Conservation (phyloP, 371 early-diverging fungal species). For the Fennellomyces sp. region DNA sequence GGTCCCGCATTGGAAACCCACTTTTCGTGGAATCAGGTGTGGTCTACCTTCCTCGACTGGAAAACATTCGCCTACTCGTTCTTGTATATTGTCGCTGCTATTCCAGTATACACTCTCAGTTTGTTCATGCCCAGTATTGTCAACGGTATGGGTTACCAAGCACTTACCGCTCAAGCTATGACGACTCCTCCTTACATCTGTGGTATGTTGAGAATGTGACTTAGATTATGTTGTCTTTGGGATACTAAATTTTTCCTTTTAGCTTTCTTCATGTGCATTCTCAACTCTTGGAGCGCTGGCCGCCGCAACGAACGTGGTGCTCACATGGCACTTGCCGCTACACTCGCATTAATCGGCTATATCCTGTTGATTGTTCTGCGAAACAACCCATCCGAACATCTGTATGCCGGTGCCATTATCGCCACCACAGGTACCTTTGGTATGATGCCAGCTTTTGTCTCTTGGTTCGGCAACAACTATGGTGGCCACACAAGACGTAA, state of each 20-base stretch:
- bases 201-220: background rate
- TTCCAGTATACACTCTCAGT: slow-evolving; percentile 24
- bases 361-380: slow-evolving; percentile 51
- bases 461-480: slow-evolving; percentile 65
- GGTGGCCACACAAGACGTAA: slow-evolving; percentile 69
- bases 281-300: slow-evolving; percentile 66
- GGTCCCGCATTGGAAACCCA: slow-evolving; percentile 59
- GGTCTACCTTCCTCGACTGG: slow-evolving; percentile 55
- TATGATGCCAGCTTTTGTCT: slow-evolving; percentile 56
- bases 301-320: slow-evolving; percentile 61
- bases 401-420: slow-evolving; percentile 56
- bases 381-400: slow-evolving; percentile 5
- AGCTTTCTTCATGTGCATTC: slow-evolving; percentile 59
- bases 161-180: slow-evolving; percentile 50
- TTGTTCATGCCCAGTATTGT: slow-evolving; percentile 77
- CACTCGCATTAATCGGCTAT: slow-evolving; percentile 68
- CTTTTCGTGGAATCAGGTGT: slow-evolving; percentile 63
- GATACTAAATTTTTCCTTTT: background rate
- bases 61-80: slow-evolving; percentile 53
- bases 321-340: slow-evolving; percentile 60
- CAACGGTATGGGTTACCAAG: slow-evolving; percentile 60
- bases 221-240: background rate
- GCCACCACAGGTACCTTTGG: slow-evolving; percentile 59
- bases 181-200: slow-evolving; percentile 14
- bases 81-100: slow-evolving; percentile 43